A percentile compares a stretch with the other conserved stretches of the same genome.
Evolutionary conservation across 164 flowering plant species (phyloP).

Genomic region (Buxus sempervirens): DNA sequence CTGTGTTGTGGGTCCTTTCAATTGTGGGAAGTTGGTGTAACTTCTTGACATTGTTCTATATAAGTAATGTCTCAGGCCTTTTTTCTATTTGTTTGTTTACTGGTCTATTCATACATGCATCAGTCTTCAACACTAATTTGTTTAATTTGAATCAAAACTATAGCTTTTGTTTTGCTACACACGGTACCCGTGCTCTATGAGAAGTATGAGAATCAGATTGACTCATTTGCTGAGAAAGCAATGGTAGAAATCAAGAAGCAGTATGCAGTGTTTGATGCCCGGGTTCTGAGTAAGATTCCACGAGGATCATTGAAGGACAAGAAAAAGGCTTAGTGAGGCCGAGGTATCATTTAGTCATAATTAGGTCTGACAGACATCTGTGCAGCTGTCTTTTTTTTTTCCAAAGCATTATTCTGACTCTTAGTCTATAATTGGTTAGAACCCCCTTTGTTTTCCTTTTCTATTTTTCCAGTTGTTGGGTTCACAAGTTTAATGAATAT

Average conservation of each 20-base stretch:
- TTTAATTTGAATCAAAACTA: background rate
- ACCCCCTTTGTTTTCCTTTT: slow-evolving; percentile 1
- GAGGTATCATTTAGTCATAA: slow-evolving; percentile 3
- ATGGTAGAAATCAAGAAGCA: slow-evolving; percentile 54
- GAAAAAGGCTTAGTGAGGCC: slow-evolving; percentile 32
- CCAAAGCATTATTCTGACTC: slow-evolving; percentile 14
- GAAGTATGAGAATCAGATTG: slow-evolving; percentile 71
- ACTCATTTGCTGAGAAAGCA: slow-evolving; percentile 64
- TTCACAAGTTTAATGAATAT: slow-evolving; percentile 6
- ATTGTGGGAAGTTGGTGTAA: slow-evolving; percentile 67
- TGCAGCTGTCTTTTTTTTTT: slow-evolving; percentile 23
- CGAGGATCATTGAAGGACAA: slow-evolving; percentile 2
- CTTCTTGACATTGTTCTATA: slow-evolving; percentile 77
- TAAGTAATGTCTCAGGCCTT: slow-evolving; percentile 38
- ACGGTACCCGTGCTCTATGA: slow-evolving; percentile 74
- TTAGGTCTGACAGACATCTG: slow-evolving; percentile 26
- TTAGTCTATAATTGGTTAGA: slow-evolving; percentile 11
- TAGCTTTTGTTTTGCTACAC: slow-evolving; percentile 68
- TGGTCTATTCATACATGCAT: too few relatives aligned
- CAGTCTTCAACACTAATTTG: background rate
- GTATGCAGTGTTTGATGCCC: slow-evolving; percentile 66
- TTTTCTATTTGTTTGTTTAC: background rate
- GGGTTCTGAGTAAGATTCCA: slow-evolving; percentile 58
- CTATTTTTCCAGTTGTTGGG: slow-evolving; percentile 4
- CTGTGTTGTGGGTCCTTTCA: slow-evolving; percentile 78